Conservation (phyloP, 164 flowering plant genomes). For the Dillenia turbinata region DNA sequence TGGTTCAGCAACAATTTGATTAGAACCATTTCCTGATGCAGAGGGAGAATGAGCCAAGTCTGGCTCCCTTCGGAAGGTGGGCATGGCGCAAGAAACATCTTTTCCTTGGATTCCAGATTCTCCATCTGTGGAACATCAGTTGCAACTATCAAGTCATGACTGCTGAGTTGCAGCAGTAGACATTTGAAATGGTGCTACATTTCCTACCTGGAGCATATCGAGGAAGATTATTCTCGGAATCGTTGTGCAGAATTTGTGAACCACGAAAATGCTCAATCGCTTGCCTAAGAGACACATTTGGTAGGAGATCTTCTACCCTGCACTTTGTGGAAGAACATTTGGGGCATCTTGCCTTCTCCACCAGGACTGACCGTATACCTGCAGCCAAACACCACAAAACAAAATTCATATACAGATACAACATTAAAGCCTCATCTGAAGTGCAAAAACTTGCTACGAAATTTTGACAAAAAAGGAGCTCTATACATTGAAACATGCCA, state of each 20-base stretch:
- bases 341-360: slow-evolving; percentile 57
- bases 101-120: slow-evolving; percentile 74
- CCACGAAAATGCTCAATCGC: slow-evolving; percentile 66
- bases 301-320: slow-evolving; percentile 53
- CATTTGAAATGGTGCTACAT: not conserved
- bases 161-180: not conserved
- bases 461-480: not conserved
- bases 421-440: not conserved
- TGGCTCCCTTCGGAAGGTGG: slow-evolving; percentile 28
- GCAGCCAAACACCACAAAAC: slow-evolving; percentile 13
- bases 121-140: slow-evolving; percentile 40
- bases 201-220: slow-evolving; percentile 62
- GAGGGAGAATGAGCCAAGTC: slow-evolving; percentile 41
- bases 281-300: slow-evolving; percentile 67
- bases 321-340: slow-evolving; percentile 58
- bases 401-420: not conserved
- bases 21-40: slow-evolving; percentile 60
- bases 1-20: slow-evolving; percentile 32
- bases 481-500: not conserved
- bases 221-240: slow-evolving; percentile 35
- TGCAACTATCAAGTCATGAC: no score
- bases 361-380: slow-evolving; percentile 52
- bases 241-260: slow-evolving; percentile 42
- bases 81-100: slow-evolving; percentile 38
- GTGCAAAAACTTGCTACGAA: not conserved